These are phyloP conservation scores for Russula olivacea DNA, from an alignment of 768 basidiomycete genomes.

Conservation along the genomic window DNA sequence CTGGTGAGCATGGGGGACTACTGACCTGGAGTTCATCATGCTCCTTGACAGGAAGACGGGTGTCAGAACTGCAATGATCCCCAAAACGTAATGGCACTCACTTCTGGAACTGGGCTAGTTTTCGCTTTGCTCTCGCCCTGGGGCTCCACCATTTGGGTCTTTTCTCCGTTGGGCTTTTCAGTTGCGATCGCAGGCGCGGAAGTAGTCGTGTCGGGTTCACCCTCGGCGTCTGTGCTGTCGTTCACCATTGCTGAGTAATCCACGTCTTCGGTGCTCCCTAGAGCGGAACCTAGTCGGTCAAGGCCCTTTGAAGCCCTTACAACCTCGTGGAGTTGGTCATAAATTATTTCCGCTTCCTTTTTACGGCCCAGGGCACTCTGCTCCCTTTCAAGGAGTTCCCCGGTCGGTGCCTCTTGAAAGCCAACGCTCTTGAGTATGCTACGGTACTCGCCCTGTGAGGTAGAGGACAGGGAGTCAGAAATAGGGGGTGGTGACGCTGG, in stretches of 20 bases:
- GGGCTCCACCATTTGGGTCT: not conserved
- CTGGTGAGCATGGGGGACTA: not conserved
- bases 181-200: constrained; percentile 1
- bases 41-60: constrained; percentile 1
- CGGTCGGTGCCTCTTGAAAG: constrained; percentile 17
- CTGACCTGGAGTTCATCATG: constrained; percentile 22
- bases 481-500: not conserved
- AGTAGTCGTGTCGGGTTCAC: constrained; percentile 19
- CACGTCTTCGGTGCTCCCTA: constrained; percentile 10
- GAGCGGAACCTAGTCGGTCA: constrained; percentile 1
- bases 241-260: constrained; percentile 14
- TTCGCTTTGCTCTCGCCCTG: constrained; percentile 6
- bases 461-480: not conserved
- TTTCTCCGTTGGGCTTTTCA: constrained; percentile 17
- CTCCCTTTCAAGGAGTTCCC: constrained; percentile 17
- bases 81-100: constrained; percentile 1
- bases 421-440: constrained; percentile 19
- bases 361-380: constrained; percentile 10
- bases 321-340: constrained; percentile 12
- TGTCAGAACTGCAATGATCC: not conserved
- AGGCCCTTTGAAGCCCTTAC: not conserved
- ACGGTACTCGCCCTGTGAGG: constrained; percentile 16
- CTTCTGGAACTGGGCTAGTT: constrained; percentile 16
- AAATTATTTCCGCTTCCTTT: constrained; percentile 18
- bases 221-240: constrained; percentile 21